phyloP scores from a whole-genome alignment of 768 basidiomycete species.

The Arthromyces matolae region DNA sequence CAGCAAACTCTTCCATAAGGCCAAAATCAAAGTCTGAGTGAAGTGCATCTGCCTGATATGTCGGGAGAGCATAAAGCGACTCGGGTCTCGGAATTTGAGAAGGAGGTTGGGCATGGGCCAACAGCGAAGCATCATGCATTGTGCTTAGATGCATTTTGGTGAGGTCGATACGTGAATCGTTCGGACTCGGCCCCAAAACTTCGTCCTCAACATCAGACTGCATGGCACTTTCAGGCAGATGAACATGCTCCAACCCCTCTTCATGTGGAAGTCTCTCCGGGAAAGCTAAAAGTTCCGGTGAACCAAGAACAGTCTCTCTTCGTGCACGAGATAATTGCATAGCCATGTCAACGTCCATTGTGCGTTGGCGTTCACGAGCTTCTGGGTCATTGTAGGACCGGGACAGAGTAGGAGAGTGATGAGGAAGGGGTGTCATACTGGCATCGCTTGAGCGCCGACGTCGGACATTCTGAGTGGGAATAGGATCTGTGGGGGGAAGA shows the following conservation, averaged over 20 bases:
- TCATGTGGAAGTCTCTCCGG: constrained; percentile 12
- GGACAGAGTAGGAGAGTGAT: constrained; percentile 59
- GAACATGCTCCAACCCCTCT: constrained; percentile 37
- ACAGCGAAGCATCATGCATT: constrained; percentile 46
- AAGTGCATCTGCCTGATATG: constrained; percentile 61
- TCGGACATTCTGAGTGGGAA: constrained; percentile 1
- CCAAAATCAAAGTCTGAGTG: constrained; percentile 68
- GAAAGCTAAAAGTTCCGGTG: constrained; percentile 31
- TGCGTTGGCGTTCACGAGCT: constrained; percentile 80
- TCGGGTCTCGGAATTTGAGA: constrained; percentile 20
- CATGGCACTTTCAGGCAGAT: constrained; percentile 17
- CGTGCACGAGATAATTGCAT: constrained; percentile 73
- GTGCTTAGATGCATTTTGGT: constrained; percentile 37
- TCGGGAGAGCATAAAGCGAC: constrained; percentile 51
- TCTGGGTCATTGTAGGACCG: constrained; percentile 69
- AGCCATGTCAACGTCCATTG: constrained; percentile 94
- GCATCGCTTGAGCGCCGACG: constrained; percentile 30
- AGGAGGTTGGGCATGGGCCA: constrained; percentile 25
- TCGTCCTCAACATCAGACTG: constrained; percentile 18
- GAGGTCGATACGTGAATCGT: constrained; percentile 30
- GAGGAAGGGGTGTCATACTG: constrained; percentile 37
- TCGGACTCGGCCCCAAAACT: constrained; percentile 13
- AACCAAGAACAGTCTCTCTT: constrained; percentile 49
- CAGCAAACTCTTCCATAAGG: constrained; percentile 74
- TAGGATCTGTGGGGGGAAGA: constrained; percentile 4